These are phyloP conservation scores for Omphalotus olearius DNA, from an alignment of 1,284 basidiomycete genomes.

Conservation along the genomic window DNA sequence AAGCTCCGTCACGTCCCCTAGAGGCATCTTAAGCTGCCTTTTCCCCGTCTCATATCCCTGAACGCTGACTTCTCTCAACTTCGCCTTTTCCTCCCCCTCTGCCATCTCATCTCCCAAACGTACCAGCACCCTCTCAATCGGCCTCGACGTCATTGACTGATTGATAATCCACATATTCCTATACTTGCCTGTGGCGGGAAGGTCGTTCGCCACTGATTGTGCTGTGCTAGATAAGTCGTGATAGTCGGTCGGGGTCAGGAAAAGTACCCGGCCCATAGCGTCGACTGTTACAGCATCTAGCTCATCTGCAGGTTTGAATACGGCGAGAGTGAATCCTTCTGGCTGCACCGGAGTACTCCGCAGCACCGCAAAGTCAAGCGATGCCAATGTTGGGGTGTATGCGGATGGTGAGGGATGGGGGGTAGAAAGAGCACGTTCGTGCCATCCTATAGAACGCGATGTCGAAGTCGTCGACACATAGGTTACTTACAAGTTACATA, in stretches of 20 bases:
- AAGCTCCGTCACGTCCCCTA: slow-evolving; percentile 29
- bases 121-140: slow-evolving; percentile 36
- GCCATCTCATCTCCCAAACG: slow-evolving; percentile 5
- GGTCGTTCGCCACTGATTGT: slow-evolving; percentile 18
- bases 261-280: slow-evolving; percentile 29
- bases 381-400: slow-evolving; percentile 30
- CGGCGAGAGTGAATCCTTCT: slow-evolving; percentile 39
- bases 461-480: background rate
- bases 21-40: slow-evolving; percentile 30
- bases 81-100: slow-evolving; percentile 8
- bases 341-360: slow-evolving; percentile 34
- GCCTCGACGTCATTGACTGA: slow-evolving; percentile 29
- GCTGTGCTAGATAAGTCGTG: slow-evolving; percentile 30
- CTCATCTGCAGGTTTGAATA: slow-evolving; percentile 36
- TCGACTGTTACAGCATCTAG: slow-evolving; percentile 27
- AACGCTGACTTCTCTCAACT: slow-evolving; percentile 35
- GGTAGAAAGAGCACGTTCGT: slow-evolving; percentile 23
- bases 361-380: slow-evolving; percentile 33
- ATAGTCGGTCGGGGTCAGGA: slow-evolving; percentile 30
- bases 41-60: slow-evolving; percentile 35
- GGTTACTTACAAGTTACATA: no score
- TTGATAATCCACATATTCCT: slow-evolving; percentile 40
- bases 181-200: slow-evolving; percentile 33
- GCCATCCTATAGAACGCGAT: slow-evolving; percentile 25
- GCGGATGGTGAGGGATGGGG: slow-evolving; percentile 27